phyloP scores from a whole-genome alignment of 345 rosid genomes.

The Linum usitatissimum region DNA sequence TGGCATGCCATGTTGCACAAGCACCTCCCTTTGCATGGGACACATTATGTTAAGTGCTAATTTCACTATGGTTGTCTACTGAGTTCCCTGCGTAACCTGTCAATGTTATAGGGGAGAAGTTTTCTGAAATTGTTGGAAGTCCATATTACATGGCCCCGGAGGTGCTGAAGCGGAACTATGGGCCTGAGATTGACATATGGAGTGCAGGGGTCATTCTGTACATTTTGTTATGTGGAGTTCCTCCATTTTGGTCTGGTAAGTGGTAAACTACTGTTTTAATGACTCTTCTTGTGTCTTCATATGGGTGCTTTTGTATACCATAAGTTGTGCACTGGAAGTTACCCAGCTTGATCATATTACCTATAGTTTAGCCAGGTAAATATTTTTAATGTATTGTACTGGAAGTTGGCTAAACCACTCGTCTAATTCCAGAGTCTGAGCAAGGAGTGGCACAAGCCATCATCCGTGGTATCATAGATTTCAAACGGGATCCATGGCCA shows the following conservation, averaged over 20 bases:
- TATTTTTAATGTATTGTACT: background rate
- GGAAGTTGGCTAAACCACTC: background rate
- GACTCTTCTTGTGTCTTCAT: no score
- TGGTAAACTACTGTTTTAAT: slow-evolving; percentile 10
- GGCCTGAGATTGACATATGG: slow-evolving; percentile 7
- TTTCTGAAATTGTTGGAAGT: slow-evolving; percentile 1
- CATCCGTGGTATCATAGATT: slow-evolving; percentile 1
- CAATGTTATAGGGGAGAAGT: slow-evolving; percentile 7
- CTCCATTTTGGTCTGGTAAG: slow-evolving; percentile 25
- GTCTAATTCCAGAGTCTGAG: slow-evolving; percentile 17
- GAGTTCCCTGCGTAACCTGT: slow-evolving; percentile 13
- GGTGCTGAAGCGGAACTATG: slow-evolving; percentile 1
- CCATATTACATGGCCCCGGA: slow-evolving; percentile 8
- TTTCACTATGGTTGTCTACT: background rate
- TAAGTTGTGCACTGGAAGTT: background rate
- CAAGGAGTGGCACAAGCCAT: slow-evolving; percentile 9
- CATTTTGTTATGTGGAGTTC: slow-evolving; percentile 1
- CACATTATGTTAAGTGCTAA: background rate
- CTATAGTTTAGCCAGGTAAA: background rate
- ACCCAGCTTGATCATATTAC: background rate
- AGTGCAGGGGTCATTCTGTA: slow-evolving; percentile 9
- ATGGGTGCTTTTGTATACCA: background rate
- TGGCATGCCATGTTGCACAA: background rate
- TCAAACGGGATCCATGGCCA: slow-evolving; percentile 9
- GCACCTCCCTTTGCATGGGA: background rate